phyloP scores from a whole-genome alignment of 2,329 filamentous ascomycete species.

The Albifimbria verrucaria region DNA sequence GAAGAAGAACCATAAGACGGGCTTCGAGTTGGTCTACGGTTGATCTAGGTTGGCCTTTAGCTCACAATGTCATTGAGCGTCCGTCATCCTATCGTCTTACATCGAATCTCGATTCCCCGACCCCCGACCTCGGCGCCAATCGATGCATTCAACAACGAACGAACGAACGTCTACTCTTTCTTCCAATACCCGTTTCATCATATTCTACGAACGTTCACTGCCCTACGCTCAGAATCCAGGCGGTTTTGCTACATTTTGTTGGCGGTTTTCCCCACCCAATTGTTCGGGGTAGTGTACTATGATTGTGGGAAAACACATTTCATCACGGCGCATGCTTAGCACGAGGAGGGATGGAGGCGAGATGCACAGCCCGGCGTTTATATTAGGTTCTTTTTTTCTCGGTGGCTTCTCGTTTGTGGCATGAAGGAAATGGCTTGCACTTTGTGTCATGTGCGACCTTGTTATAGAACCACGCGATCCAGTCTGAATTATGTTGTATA shows the following conservation, averaged over 20 bases:
- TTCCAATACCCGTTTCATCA: constrained; percentile 2
- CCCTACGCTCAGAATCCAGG: background rate
- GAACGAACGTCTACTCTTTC: constrained; percentile 2
- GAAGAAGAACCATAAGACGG: constrained; percentile 35
- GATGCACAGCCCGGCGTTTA: constrained; percentile 23
- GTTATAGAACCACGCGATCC: constrained; percentile 1
- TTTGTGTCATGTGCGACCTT: background rate
- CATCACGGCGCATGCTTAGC: constrained; percentile 13
- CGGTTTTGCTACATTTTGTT: background rate
- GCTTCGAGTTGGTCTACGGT: constrained; percentile 35
- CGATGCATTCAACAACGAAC: background rate
- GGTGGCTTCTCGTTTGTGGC: constrained; percentile 7
- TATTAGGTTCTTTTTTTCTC: constrained; percentile 9
- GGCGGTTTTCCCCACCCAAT: background rate
- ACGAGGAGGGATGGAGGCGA: constrained; percentile 12
- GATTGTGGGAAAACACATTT: constrained; percentile 11
- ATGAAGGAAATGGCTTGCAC: constrained; percentile 2
- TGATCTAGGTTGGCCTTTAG: no score
- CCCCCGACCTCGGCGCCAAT: background rate
- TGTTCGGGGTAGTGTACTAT: constrained; percentile 14
- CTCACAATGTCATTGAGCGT: no score
- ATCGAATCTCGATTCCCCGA: background rate
- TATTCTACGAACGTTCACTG: background rate
- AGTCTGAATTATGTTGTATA: constrained; percentile 3
- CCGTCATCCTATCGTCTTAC: no score